Percentiles rank a stretch among this genome's conserved stretches.
Evolutionary conservation across 441 rosid genomes (phyloP).

Genomic region (Croton laevigatus): DNA sequence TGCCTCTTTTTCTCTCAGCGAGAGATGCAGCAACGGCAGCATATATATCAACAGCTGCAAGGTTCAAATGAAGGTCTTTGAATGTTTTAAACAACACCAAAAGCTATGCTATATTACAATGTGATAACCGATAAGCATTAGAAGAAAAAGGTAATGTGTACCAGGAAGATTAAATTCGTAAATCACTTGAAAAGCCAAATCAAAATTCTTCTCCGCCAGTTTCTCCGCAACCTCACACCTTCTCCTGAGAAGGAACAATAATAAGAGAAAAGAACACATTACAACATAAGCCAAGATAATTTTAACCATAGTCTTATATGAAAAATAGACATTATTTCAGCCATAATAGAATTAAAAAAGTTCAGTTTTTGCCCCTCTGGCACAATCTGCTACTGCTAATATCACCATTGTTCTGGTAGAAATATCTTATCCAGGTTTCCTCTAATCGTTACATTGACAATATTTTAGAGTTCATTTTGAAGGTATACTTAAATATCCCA

Average conservation of each 20-base stretch:
- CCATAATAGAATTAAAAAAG: neutral
- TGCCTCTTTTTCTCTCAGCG: slow-evolving; percentile 88
- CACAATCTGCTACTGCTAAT: neutral
- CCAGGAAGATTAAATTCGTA: slow-evolving; percentile 94
- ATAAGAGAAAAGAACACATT: slow-evolving; percentile 15
- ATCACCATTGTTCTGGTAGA: neutral
- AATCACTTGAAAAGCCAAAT: slow-evolving; percentile 90
- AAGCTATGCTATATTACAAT: neutral
- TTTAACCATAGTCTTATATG: neutral
- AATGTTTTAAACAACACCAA: slow-evolving; percentile 10
- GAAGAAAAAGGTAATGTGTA: slow-evolving; percentile 19
- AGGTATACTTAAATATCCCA: neutral
- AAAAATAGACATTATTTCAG: neutral
- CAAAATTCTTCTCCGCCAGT: slow-evolving; percentile 88
- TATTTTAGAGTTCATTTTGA: neutral
- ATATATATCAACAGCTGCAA: slow-evolving; percentile 91
- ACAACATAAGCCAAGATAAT: neutral
- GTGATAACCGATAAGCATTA: neutral
- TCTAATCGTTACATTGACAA: neutral
- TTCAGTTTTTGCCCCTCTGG: neutral
- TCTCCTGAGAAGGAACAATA: slow-evolving; percentile 60
- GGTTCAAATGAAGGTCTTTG: slow-evolving; percentile 17
- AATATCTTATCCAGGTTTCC: neutral
- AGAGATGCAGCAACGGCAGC: slow-evolving; percentile 97
- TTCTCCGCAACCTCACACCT: slow-evolving; percentile 87